Evolutionary conservation across 2,329 filamentous ascomycete species (phyloP).

Genomic region (Cladophialophora chaetospira): DNA sequence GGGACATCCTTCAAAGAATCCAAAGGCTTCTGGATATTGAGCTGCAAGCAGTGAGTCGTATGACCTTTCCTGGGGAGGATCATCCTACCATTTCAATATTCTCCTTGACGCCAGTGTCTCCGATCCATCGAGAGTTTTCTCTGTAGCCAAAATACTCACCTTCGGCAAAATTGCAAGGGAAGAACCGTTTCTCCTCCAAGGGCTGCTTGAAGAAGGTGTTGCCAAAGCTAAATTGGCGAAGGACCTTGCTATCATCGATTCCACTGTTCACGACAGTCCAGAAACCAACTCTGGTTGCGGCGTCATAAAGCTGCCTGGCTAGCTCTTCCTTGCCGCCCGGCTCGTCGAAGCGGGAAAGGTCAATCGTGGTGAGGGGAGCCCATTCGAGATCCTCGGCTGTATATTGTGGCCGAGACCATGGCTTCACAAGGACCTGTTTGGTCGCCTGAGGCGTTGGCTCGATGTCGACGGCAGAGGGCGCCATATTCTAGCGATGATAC

Average conservation of each 20-base stretch:
- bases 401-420: constrained; percentile 35
- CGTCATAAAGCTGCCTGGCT: constrained; percentile 57
- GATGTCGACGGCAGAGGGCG: constrained; percentile 9
- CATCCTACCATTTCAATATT: constrained; percentile 40
- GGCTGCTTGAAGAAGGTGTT: constrained; percentile 42
- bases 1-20: constrained; percentile 35
- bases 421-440: constrained; percentile 42
- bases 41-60: constrained; percentile 25
- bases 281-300: constrained; percentile 44
- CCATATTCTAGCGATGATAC: background rate
- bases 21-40: constrained; percentile 39
- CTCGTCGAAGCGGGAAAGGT: constrained; percentile 56
- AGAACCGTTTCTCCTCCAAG: constrained; percentile 58
- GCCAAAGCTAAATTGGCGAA: constrained; percentile 37
- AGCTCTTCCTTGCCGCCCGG: constrained; percentile 58
- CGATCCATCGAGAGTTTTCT: constrained; percentile 40
- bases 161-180: constrained; percentile 39
- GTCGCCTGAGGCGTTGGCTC: constrained; percentile 5
- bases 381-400: constrained; percentile 42
- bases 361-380: constrained; percentile 58
- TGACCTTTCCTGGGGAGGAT: background rate
- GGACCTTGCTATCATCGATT: constrained; percentile 34
- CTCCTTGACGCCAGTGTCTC: constrained; percentile 42
- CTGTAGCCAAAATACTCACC: constrained; percentile 40
- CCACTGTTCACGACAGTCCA: constrained; percentile 34